Base-by-base conservation (phyloP, 2,329 filamentous ascomycete genomes). In the Sporothrix dimorphospora region DNA sequence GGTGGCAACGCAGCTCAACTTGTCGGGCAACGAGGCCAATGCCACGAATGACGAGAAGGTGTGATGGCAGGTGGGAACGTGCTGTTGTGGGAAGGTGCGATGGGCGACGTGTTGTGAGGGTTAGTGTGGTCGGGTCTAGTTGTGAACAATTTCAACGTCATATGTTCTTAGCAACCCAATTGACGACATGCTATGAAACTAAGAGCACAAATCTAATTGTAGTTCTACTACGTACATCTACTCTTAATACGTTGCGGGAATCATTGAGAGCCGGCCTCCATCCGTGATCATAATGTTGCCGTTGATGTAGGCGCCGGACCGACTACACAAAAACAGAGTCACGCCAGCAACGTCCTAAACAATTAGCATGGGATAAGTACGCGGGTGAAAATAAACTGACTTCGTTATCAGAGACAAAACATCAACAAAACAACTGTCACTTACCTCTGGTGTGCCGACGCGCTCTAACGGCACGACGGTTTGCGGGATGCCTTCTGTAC, bases 1-100 rank as follows among this genome's bases (percentile, higher is more conserved):
- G 27, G 74, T 71, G 72, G 70, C 70, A 1, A 74, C 72, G 53
- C 70, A 73, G 59, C 70, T 73, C 55, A 66, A 71, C 30, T 19
- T 65, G 19, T 65, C 59, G 9, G 40, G 40, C 11, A 65, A 65
- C n/a, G 59, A 71, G 55, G 65, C 3, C 47, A 40, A 8, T 40
- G 9, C 6, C 19, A 21, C 47, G 8, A 68, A 68, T n/a, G 47
- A 65, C 12, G 59, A 65, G 59, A 65, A 65, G 34, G 59, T 65
- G n/a, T 65, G 21, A 59, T n/a, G 16, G 19, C 30, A 38, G 19
- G n/a, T 38, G 30, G 16, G n/a, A 21, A 51, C 6, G 30, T n/a
- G 14, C 9, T 59, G 30, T 21, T 34, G 14, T 3, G 11, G 38
- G 59, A 65, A 65, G 38, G 59, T 16, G 38, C 38, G 59, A 42